Base-by-base conservation (phyloP, 1,139 yeast species). In the Hansenula lynferdii region DNA sequence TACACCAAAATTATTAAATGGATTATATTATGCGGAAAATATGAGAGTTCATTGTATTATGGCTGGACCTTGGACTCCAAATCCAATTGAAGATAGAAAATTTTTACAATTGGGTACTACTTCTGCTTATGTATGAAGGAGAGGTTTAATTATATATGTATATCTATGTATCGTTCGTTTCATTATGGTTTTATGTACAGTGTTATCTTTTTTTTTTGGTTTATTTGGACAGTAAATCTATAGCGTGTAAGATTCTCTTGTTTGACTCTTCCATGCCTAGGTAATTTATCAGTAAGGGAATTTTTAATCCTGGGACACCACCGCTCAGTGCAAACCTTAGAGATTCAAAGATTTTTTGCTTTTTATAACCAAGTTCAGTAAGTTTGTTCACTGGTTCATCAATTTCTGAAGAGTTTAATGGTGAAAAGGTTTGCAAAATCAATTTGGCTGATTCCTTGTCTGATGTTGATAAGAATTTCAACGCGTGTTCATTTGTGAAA, bases 31-130 rank as follows among this genome's bases (percentile, higher is more conserved):
- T 57, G 87, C 86, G 49, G 78, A 77, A 15, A 78, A 77, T 43
- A 87, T 92, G 96, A 77, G 81, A 47, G 77, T 92, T 8, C 95
- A 86, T 59, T 85, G 96, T 64, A 89, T 92, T 38, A 82, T 80
- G 66, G 89, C 96, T 5, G 79, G 81, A 7, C 62, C 70, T 28
- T 64, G 67, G 64, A 54, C 62, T 24, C 70, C 70, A 17, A 53
- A 61, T 42, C 65, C 69, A 18, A 41, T 37, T 17, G 46, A 51
- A 14, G 47, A 57, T 27, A 53, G 54, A 5, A 53, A 56, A 11
- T 52, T 50, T 44, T 42, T 61, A 23, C 54, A 57, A 30, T 48
- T 64, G 31, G 70, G 70, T 35, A 57, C 62, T 23, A 54, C 65
- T 2, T 45, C 65, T 6, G 48, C 49, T 11, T 63, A 61, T 38